Percentiles rank a stretch among this genome's conserved stretches.
Evolutionary conservation across 345 rosid species (phyloP).

Genomic region (Eucalyptus virginea): DNA sequence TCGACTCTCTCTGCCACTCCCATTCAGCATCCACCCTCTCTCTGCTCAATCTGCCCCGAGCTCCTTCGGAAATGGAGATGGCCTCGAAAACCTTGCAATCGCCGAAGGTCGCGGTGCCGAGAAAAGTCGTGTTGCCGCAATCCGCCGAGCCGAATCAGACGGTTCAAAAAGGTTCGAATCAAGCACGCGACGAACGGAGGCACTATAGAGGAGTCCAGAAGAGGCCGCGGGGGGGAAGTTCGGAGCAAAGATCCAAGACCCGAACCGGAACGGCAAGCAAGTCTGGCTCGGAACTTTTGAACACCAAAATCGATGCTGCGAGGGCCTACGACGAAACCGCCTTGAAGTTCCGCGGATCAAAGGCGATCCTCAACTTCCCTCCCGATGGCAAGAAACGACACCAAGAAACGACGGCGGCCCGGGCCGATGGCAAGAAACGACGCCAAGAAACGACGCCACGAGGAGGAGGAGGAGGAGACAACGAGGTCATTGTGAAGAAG

Average conservation of each 20-base stretch:
- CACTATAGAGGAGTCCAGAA: slow-evolving; percentile 80
- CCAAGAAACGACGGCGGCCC: slow-evolving; percentile 5
- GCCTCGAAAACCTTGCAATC: slow-evolving; percentile 12
- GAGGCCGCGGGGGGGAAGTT: slow-evolving; percentile 74
- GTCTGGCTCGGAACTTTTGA: slow-evolving; percentile 87
- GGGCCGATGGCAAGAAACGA: no score
- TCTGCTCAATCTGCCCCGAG: not conserved
- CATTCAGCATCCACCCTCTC: not conserved
- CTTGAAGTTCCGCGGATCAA: slow-evolving; percentile 60
- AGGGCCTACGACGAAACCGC: slow-evolving; percentile 77
- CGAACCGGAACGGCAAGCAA: slow-evolving; percentile 52
- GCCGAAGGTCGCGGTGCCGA: slow-evolving; percentile 32
- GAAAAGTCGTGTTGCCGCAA: slow-evolving; percentile 30
- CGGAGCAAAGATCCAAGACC: slow-evolving; percentile 92
- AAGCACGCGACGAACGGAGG: slow-evolving; percentile 6
- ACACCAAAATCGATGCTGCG: slow-evolving; percentile 64
- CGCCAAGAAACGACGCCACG: not conserved
- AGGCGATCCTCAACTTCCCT: slow-evolving; percentile 78
- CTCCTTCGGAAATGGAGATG: not conserved
- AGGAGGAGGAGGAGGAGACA: slow-evolving; percentile 2
- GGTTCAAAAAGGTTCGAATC: not conserved
- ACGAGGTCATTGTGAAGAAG: not conserved
- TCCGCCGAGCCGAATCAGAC: slow-evolving; percentile 5
- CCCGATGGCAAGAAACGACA: slow-evolving; percentile 5
- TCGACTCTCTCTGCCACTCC: not conserved